Conservation (phyloP, 345 rosid genomes). For the Raphanus raphanistrum region DNA sequence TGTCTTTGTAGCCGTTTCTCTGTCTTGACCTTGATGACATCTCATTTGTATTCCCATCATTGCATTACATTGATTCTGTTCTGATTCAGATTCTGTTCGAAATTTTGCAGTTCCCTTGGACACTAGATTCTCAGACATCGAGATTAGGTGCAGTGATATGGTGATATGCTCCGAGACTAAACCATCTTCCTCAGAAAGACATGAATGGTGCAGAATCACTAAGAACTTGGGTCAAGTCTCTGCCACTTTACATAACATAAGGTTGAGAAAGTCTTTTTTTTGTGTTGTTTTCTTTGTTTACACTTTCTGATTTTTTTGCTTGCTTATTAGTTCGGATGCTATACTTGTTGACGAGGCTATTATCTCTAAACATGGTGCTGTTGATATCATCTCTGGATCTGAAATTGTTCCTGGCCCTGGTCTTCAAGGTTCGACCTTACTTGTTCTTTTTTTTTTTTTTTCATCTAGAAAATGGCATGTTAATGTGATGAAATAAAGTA, state of each 20-base stretch:
- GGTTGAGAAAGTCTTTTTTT: conserved; percentile 36
- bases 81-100: not conserved
- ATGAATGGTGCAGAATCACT: conserved; percentile 82
- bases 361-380: conserved; percentile 48
- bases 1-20: too few species aligned
- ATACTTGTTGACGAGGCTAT: conserved; percentile 64
- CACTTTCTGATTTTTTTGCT: conserved; percentile 16
- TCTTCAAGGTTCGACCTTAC: conserved; percentile 53
- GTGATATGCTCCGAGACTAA: conserved; percentile 57
- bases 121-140: conserved; percentile 60
- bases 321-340: conserved; percentile 52
- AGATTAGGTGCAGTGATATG: conserved; percentile 57
- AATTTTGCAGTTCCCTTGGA: conserved; percentile 65
- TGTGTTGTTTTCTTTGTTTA: not conserved
- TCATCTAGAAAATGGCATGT: too few species aligned
- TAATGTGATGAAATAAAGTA: not conserved
- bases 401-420: conserved; percentile 66
- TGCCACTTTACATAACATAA: conserved; percentile 65
- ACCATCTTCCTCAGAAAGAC: conserved; percentile 49
- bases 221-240: conserved; percentile 55
- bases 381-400: conserved; percentile 56
- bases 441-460: conserved; percentile 3
- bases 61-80: not conserved
- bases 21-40: too few species aligned
- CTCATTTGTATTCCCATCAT: not conserved